Evolutionary conservation across 2,329 filamentous ascomycete species (phyloP).

Genomic region (Boeremia lycopersici): DNA sequence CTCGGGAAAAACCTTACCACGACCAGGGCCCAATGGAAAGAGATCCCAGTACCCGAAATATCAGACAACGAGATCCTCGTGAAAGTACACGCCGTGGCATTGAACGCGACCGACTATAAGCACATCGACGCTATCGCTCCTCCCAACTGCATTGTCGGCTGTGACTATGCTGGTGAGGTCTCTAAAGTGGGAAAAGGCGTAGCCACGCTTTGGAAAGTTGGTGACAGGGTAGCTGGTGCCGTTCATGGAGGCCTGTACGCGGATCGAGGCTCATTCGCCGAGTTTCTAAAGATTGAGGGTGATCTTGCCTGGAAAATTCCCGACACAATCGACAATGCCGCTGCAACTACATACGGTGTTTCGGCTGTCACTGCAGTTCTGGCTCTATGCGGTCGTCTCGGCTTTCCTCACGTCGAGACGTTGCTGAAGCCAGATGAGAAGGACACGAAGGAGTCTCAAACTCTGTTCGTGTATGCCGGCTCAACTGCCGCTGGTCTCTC

Average conservation of each 20-base stretch:
- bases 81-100: background rate
- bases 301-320: background rate
- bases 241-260: background rate
- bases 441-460: background rate
- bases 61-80: background rate
- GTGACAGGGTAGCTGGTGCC: background rate
- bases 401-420: background rate
- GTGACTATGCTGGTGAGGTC: background rate
- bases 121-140: background rate
- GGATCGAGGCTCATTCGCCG: background rate
- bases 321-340: background rate
- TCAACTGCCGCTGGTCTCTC: conserved; percentile 15
- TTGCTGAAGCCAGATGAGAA: background rate
- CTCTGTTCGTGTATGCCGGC: conserved; percentile 12
- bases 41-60: background rate
- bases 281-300: background rate
- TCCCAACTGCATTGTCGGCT: background rate
- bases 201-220: background rate
- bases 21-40: background rate
- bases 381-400: background rate
- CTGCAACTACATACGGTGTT: background rate
- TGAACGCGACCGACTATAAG: conserved; percentile 1
- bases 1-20: background rate
- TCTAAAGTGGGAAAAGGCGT: background rate
- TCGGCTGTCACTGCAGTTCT: background rate